These are phyloP conservation scores for Penicillium verhagenii DNA, from an alignment of 495 filamentous ascomycete genomes.

Conservation along the genomic window DNA sequence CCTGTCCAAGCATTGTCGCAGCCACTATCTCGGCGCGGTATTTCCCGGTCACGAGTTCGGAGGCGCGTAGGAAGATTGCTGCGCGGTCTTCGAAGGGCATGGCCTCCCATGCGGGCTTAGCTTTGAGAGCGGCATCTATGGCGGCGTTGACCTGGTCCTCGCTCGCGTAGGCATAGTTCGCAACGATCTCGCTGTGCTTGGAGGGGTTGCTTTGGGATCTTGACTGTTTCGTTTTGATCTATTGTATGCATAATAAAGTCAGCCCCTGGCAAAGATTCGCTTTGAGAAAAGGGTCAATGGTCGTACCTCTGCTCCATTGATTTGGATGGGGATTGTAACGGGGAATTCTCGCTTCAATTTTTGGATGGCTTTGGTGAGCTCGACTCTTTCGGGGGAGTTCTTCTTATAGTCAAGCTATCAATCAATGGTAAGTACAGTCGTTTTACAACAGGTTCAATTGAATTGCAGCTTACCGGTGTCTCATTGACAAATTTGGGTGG, in stretches of 20 bases:
- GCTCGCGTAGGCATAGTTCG: conserved; percentile 69
- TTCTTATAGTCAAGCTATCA: conserved; percentile 30
- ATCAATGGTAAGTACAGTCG: neutral
- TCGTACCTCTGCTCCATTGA: conserved; percentile 27
- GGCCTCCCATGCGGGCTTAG: conserved; percentile 77
- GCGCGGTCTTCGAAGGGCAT: conserved; percentile 84
- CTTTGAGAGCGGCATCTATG: conserved; percentile 76
- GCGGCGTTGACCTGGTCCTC: conserved; percentile 66
- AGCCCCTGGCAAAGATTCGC: neutral
- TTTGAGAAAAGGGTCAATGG: neutral
- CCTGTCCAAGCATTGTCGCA: conserved; percentile 89
- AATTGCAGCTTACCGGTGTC: conserved; percentile 20
- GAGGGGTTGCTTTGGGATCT: conserved; percentile 67
- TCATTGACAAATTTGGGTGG: conserved; percentile 37
- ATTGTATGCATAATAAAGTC: neutral
- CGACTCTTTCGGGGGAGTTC: conserved; percentile 26
- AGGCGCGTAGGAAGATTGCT: conserved; percentile 87
- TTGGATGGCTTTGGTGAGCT: conserved; percentile 25
- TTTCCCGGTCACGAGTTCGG: conserved; percentile 79
- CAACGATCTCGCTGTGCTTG: conserved; percentile 63
- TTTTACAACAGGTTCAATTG: too few species aligned
- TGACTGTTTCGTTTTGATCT: conserved; percentile 22
- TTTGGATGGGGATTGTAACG: conserved; percentile 27
- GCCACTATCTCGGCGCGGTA: conserved; percentile 91
- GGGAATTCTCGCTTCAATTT: conserved; percentile 29